Evolutionary conservation across 169 alveolate species (phyloP), one percentile per base, ranked within the genome.

Genomic region (Neospora caninum): DNA sequence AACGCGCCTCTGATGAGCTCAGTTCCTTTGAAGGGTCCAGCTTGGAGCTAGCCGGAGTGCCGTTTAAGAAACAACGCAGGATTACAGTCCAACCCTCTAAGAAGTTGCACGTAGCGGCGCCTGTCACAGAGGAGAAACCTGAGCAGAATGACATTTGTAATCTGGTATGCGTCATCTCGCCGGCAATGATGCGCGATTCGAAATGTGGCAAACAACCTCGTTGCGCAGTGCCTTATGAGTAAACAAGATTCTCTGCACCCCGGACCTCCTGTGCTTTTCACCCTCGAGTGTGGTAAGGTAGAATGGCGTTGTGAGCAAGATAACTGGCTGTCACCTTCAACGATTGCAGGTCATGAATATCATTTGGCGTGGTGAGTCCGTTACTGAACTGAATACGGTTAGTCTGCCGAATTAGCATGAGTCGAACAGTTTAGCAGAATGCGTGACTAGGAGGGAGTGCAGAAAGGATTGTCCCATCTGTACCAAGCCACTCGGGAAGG

Each of bases 171-270:
- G 82, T 34, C 82, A 29, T 69, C 18, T 20, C 42, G 7, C 42
- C 39, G 6, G 82, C 58, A 49, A 7, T 13, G 58, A 49, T 49
- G 4, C 58, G 42, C 27, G 86, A 10, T 10, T 78, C 39, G 20
- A 29, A n/a, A 78, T 29, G 86, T 2, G 49, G 49, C 22, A n/a
- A 78, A 25, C 39, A n/a, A 6, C 31, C 9, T 78, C 10, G 41
- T 27, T 82, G 39, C 34, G 18, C 13, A 92, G 94, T 92, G 94
- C 41, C 80, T 92, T 16, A n/a, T 92, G 64, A 91, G 29, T n/a
- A 92, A 92, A 87, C 27, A 64, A 13, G 92, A 92, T 34, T 92
- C 94, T 41, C 67, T 92, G 94, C 94, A 92, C 39, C 92, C 88
- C 20, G 94, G 91, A 34, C 87, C 87, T 67, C 94, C 94, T 31